Conservation (phyloP, 768 basidiomycete species). For the Tulasnella sp. region DNA sequence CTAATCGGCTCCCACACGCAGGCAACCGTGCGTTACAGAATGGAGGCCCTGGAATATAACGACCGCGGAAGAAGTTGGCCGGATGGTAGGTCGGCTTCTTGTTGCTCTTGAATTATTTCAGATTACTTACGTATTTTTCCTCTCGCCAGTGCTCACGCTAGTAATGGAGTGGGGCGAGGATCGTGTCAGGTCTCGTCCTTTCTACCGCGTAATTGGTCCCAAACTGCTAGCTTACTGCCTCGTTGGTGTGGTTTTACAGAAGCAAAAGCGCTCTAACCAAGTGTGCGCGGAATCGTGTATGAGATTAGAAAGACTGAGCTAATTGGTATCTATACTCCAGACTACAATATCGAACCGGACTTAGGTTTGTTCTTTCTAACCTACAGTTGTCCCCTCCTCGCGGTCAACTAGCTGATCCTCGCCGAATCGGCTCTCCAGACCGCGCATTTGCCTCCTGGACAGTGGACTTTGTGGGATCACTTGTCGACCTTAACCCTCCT, state of each 20-base stretch:
- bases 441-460: conserved; percentile 16
- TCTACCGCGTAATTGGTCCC: conserved; percentile 6
- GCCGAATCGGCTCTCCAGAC: background rate
- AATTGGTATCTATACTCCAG: conserved; percentile 5
- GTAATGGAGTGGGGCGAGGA: conserved; percentile 12
- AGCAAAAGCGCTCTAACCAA: background rate
- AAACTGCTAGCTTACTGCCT: background rate
- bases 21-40: conserved; percentile 15
- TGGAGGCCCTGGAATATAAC: conserved; percentile 18
- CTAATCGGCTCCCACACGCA: conserved; percentile 12
- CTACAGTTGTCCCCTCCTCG: background rate
- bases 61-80: conserved; percentile 14
- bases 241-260: conserved; percentile 1
- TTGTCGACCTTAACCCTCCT: conserved; percentile 12
- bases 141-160: background rate
- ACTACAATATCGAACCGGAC: conserved; percentile 10
- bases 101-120: conserved; percentile 12
- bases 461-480: conserved; percentile 5
- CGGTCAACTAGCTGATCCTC: conserved; percentile 14
- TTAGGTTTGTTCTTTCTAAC: background rate
- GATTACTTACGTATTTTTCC: conserved; percentile 12
- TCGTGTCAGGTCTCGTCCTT: conserved; percentile 3
- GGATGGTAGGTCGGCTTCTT: conserved; percentile 8
- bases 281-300: background rate
- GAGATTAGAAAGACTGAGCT: background rate